Conservation (phyloP, 2,329 filamentous ascomycete genomes). For the Aspergillus awamori region DNA sequence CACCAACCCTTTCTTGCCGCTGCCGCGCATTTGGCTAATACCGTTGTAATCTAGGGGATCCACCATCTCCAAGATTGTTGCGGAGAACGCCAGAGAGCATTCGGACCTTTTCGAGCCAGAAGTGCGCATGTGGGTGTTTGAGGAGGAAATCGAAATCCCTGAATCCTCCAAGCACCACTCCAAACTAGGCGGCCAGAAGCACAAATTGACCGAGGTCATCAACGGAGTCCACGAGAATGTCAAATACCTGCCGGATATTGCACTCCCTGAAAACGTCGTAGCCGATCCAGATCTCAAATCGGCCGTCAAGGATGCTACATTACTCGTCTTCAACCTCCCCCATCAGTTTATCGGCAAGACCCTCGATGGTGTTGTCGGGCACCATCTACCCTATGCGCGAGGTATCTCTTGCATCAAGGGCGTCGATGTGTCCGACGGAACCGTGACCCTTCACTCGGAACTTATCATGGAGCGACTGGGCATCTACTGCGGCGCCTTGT, state of each 20-base stretch:
- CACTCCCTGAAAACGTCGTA: constrained; percentile 68
- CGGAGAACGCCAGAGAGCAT: constrained; percentile 79
- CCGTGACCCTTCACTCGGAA: constrained; percentile 83
- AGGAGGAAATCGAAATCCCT: constrained; percentile 79
- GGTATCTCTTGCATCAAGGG: constrained; percentile 96
- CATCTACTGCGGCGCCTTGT: constrained; percentile 91
- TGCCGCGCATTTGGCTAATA: neutral
- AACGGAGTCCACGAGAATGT: constrained; percentile 90
- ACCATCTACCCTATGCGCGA: constrained; percentile 82
- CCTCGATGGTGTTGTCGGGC: constrained; percentile 73
- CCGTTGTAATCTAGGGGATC: constrained; percentile 69
- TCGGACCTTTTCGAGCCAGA: constrained; percentile 77
- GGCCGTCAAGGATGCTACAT: constrained; percentile 76
- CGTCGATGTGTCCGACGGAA: constrained; percentile 81
- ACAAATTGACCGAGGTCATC: constrained; percentile 86
- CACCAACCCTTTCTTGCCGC: neutral
- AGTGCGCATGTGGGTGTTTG: constrained; percentile 40
- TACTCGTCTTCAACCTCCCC: constrained; percentile 92
- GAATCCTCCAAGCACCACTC: constrained; percentile 72
- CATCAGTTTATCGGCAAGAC: constrained; percentile 59
- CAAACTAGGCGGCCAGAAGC: constrained; percentile 62
- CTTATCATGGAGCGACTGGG: constrained; percentile 82
- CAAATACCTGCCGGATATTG: constrained; percentile 87
- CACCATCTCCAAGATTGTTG: constrained; percentile 91
- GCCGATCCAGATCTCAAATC: constrained; percentile 51